Evolutionary conservation across 345 rosid species (phyloP), one percentile per base, ranked within the genome.

Genomic region (Raphanus raphanistrum): DNA sequence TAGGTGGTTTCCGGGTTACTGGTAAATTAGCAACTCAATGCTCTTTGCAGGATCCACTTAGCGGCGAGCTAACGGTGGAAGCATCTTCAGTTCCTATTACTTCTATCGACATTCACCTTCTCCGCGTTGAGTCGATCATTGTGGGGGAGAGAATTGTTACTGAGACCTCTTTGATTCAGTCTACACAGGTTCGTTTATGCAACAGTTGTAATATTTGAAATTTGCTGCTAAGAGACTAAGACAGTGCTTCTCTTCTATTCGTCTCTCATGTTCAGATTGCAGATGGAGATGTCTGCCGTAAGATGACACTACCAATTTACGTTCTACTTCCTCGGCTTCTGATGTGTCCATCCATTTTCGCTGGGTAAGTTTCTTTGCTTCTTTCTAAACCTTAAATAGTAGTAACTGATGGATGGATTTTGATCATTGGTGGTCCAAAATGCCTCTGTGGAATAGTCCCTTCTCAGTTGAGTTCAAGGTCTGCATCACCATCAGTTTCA

Each of bases 401-500:
- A 45, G 11, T 60, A 45, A 31, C 43, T 27, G 25, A 10, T 59
- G 72, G 73, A 48, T 8, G 21, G 50, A 66, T 38, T 28, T 9
- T 54, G 28, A 62, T 36, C 6, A 17, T 7, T 36, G 15, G 15
- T 76, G 36, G 8, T 76, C 36, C 21, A 29, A 21, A 21, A 43
- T 73, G 74, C 21, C 5, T 27, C 59, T 31, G 29, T 74, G 17
- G 55, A 77, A 76, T 88, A 94, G 97, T 25, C 93, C 97, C 28
- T 94, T 94, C 85, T 90, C 98, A 3, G 80, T 90, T 1, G 97
- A 92, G 87, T 92, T 92, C 82, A 94, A 90, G 86, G 89, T 86
- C 35, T 81, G 88, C 54, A 70, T 94, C 73, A 86, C 89, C 35
- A 86, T 94, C 79, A 86, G 63, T 80, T 94, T 94, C 68, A 84